phyloP scores from a whole-genome alignment of 768 basidiomycete species.

The Hericium erinaceus region DNA sequence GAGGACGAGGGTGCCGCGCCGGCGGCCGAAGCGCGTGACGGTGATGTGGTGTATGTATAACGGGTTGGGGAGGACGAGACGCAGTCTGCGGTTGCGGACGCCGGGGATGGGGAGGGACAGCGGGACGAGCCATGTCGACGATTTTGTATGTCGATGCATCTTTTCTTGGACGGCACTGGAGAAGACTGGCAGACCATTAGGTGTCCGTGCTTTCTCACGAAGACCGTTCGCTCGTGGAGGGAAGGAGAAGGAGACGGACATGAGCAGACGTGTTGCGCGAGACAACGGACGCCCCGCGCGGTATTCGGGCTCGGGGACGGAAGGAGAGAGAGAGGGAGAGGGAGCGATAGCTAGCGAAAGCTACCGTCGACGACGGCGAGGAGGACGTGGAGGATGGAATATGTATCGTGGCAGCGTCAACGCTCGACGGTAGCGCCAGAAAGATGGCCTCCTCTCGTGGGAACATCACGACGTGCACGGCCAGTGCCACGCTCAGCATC shows the following conservation, averaged over 20 bases:
- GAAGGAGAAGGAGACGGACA: constrained; percentile 35
- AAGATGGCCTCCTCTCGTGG: background rate
- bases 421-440: too few species aligned
- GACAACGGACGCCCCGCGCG: background rate
- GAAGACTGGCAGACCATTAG: constrained; percentile 36
- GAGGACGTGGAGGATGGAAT: background rate
- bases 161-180: constrained; percentile 63
- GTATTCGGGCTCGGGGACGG: background rate
- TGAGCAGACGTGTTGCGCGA: background rate
- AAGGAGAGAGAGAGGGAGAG: background rate
- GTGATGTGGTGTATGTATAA: constrained; percentile 48
- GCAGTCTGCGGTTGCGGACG: constrained; percentile 43
- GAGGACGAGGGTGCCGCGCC: constrained; percentile 46
- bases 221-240: constrained; percentile 38
- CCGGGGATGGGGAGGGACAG: constrained; percentile 55
- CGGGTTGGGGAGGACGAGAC: constrained; percentile 53
- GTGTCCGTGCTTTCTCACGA: constrained; percentile 31
- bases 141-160: constrained; percentile 36
- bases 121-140: constrained; percentile 47
- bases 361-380: background rate
- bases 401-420: background rate
- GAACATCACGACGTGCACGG: background rate
- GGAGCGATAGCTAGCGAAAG: background rate
- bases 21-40: constrained; percentile 48
- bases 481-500: too few species aligned